Base-by-base conservation (phyloP, 805 yeast genomes). In the Hermanozyma aechmeae region DNA sequence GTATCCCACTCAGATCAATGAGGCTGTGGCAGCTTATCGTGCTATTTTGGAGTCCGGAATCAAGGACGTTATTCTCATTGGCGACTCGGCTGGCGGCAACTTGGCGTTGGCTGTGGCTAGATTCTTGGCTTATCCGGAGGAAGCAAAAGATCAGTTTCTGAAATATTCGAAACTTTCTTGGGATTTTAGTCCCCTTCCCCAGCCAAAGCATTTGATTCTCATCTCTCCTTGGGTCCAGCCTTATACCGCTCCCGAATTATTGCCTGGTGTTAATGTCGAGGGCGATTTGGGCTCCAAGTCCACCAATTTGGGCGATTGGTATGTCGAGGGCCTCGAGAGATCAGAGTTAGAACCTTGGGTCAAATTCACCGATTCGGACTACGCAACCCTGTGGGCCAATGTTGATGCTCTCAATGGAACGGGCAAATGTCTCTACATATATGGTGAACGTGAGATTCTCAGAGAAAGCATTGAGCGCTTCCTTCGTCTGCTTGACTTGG, bases 151-250 rank as follows among this genome's bases (percentile, higher is more conserved):
- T 15, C 50, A 45, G n/a, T 55, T 55, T 28, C 28, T 35, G 6
- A 30, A 30, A 9, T 50, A 35, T 31, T 33, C 43, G 10, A 38
- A 45, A 15, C 46, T 48, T 24, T 28, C 23, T 4, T 47, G 46
- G 42, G 36, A 36, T 31, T 33, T 32, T 16, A 33, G 39, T 4
- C 30, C 39, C 2, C 34, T 49, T 31, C 48, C 50, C 2, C 56
- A 54, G 36, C 63, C 62, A 5, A 38, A 37, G 13, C 42, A 54
- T 3, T 33, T 49, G 21, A 34, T 55, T 3, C 40, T 54, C 26
- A 32, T 51, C 8, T 51, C 59, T 24, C 63, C 64, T 10, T 58
- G 64, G 64, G 50, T 53, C 17, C 48, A 57, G 32, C 62, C 64
- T 6, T 35, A 36, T 23, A 43, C 48, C 7, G 21, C 15, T 11